These are phyloP conservation scores for Papiliotrema terrestris DNA, from an alignment of 1,284 basidiomycete species.

Conservation along the genomic window DNA sequence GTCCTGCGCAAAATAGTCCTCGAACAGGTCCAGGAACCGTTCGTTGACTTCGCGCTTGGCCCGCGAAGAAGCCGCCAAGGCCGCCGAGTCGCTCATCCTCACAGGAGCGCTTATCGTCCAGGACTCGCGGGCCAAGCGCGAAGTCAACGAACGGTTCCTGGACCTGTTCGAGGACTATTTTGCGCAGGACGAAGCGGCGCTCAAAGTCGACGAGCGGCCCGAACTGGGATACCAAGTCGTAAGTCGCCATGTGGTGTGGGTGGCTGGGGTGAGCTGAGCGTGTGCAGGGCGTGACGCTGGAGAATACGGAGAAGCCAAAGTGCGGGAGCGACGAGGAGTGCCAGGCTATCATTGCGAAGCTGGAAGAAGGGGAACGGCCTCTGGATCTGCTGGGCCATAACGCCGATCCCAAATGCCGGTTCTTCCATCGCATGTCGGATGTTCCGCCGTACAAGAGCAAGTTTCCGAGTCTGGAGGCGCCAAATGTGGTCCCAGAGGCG, in stretches of 20 bases:
- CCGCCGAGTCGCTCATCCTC: constrained; percentile 71
- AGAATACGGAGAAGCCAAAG: constrained; percentile 88
- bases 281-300: constrained; percentile 80
- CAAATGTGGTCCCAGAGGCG: constrained; percentile 69
- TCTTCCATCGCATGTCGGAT: constrained; percentile 84
- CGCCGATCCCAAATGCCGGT: constrained; percentile 87
- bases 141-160: constrained; percentile 72
- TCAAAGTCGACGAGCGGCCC: constrained; percentile 73
- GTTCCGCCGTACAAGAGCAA: constrained; percentile 70
- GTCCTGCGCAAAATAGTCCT: constrained; percentile 57
- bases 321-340: constrained; percentile 57
- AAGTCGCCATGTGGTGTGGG: constrained; percentile 5
- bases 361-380: constrained; percentile 73
- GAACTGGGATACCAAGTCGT: constrained; percentile 59
- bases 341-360: constrained; percentile 43
- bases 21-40: constrained; percentile 71
- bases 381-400: constrained; percentile 64
- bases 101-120: constrained; percentile 73
- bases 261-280: no score
- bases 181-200: constrained; percentile 59
- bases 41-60: constrained; percentile 71
- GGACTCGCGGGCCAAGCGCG: constrained; percentile 76
- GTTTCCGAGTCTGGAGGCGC: constrained; percentile 69
- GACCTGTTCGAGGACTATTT: constrained; percentile 84
- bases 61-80: constrained; percentile 51